Evolutionary conservation across 306 rosid genomes (phyloP).

Genomic region (Lathyrus aphaca): DNA sequence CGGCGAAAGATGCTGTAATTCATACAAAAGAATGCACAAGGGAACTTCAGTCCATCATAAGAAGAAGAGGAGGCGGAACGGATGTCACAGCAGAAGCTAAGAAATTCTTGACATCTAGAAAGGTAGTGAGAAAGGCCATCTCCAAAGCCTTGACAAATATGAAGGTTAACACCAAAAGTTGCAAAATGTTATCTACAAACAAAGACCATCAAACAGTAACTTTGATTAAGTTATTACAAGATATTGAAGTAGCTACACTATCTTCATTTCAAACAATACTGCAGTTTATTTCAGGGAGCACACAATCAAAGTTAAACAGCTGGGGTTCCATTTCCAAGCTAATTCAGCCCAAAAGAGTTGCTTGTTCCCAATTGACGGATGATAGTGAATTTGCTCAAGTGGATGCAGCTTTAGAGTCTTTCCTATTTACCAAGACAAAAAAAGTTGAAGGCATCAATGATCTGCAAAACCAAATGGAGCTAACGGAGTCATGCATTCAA

Average conservation of each 20-base stretch:
- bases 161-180: constrained; percentile 2
- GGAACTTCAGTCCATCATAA: constrained; percentile 38
- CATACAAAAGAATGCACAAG: constrained; percentile 45
- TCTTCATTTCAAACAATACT: constrained; percentile 20
- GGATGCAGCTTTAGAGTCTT: constrained; percentile 38
- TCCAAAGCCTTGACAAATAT: constrained; percentile 22
- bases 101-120: constrained; percentile 37
- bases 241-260: constrained; percentile 30
- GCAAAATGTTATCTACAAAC: constrained; percentile 19
- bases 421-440: neutral
- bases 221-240: constrained; percentile 17
- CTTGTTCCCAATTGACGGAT: constrained; percentile 19
- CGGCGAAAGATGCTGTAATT: constrained; percentile 38
- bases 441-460: constrained; percentile 30
- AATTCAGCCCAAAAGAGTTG: constrained; percentile 32
- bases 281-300: constrained; percentile 39
- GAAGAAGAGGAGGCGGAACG: constrained; percentile 18
- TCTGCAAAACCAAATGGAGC: constrained; percentile 38
- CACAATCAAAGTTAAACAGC: constrained; percentile 30
- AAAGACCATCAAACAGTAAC: constrained; percentile 10
- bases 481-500: constrained; percentile 39
- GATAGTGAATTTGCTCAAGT: constrained; percentile 35
- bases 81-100: constrained; percentile 23
- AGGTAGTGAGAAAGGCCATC: constrained; percentile 31
- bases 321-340: constrained; percentile 36